These are phyloP conservation scores for Astrephomene gubernaculifera DNA, from an alignment of 139 green algal species.

Conservation along the genomic window DNA sequence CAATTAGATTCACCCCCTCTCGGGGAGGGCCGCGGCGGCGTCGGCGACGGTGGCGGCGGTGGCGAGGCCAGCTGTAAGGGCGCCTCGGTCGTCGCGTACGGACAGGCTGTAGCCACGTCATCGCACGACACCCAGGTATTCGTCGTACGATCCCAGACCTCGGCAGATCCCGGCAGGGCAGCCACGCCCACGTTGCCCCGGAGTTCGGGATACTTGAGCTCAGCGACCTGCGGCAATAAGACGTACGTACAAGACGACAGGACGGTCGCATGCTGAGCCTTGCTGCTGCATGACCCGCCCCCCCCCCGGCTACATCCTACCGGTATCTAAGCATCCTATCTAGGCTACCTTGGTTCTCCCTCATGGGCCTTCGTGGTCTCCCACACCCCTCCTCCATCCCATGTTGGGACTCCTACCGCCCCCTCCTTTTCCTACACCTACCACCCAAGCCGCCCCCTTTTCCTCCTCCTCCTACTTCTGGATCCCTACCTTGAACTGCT, in stretches of 20 bases:
- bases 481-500: constrained; percentile 42
- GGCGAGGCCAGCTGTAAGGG: neutral
- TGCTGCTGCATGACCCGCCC: no score
- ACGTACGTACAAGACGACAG: neutral
- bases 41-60: neutral
- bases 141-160: constrained; percentile 3
- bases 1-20: neutral
- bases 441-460: neutral
- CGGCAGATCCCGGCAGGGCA: neutral
- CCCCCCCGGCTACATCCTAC: no score
- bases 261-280: neutral
- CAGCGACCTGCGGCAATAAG: neutral
- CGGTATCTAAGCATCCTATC: neutral
- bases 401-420: no score
- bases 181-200: neutral
- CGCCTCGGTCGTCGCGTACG: neutral
- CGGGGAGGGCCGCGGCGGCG: neutral
- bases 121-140: constrained; percentile 4
- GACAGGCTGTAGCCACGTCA: neutral
- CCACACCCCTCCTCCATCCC: neutral
- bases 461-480: neutral
- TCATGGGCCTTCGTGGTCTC: neutral
- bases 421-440: no score
- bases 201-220: neutral
- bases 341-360: neutral